Percentiles rank a stretch among this genome's conserved stretches.
Conservation (phyloP, 106 monocot genomes). For the Dendrobium huoshanense region DNA sequence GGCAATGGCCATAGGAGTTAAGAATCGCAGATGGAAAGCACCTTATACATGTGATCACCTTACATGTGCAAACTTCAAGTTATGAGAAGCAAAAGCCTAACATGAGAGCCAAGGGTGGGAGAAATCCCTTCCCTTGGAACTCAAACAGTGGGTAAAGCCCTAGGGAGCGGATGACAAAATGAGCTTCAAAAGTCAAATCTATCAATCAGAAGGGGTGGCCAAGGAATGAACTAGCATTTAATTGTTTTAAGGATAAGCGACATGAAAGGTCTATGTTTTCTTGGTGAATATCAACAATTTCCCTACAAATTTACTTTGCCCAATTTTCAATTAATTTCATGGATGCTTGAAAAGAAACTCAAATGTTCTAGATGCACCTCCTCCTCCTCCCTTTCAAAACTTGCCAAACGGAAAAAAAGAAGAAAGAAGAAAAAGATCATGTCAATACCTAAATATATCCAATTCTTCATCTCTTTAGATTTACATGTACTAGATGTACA, state of each 20-base stretch:
- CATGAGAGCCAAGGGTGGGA: no score
- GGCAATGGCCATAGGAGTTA: no score
- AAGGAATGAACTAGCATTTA: background rate
- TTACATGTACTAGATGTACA: background rate
- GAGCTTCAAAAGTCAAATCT: background rate
- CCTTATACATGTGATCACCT: no score
- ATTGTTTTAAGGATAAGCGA: background rate
- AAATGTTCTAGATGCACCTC: background rate
- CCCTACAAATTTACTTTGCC: background rate
- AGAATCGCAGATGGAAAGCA: no score
- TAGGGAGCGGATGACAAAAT: no score
- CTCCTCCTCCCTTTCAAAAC: background rate
- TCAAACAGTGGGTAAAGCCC: no score
- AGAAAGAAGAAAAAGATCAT: background rate
- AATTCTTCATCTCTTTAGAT: background rate
- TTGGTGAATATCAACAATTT: background rate
- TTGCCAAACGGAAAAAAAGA: background rate
- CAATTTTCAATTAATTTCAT: background rate
- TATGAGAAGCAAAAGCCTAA: no score
- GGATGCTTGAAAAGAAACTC: background rate
- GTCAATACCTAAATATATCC: background rate
- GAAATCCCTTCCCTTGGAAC: no score
- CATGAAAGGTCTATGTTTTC: background rate
- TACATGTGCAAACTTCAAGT: no score
- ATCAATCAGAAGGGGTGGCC: background rate